Conservation (phyloP, 2,329 filamentous ascomycete genomes). For the Aciculosporium take region DNA sequence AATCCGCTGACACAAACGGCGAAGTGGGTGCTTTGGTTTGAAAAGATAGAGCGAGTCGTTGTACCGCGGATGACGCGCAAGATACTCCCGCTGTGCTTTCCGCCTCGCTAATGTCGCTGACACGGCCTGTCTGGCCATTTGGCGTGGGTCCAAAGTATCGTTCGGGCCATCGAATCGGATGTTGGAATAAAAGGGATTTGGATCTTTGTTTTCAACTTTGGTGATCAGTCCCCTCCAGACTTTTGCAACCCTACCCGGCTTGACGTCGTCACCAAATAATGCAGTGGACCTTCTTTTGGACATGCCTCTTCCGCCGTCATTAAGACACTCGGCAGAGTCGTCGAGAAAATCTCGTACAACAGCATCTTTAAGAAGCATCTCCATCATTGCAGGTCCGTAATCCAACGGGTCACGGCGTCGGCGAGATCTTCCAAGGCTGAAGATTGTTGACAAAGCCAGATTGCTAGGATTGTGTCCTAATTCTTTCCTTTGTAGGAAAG, state of each 20-base stretch:
- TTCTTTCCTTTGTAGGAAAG: constrained; percentile 85
- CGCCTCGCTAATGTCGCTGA: constrained; percentile 70
- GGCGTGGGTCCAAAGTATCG: constrained; percentile 67
- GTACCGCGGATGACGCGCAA: constrained; percentile 74
- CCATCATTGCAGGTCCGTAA: constrained; percentile 80
- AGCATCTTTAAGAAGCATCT: constrained; percentile 92
- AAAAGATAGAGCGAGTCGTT: constrained; percentile 90
- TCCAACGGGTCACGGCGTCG: constrained; percentile 70
- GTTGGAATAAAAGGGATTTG: constrained; percentile 89
- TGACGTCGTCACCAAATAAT: constrained; percentile 27
- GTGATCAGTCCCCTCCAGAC: constrained; percentile 47
- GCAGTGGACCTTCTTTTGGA: constrained; percentile 20
- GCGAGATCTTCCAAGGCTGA: constrained; percentile 45
- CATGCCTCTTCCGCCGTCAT: constrained; percentile 16
- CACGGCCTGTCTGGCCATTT: constrained; percentile 83
- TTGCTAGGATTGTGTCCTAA: constrained; percentile 59
- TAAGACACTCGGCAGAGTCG: constrained; percentile 32
- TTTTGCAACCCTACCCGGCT: constrained; percentile 44
- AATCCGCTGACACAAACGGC: constrained; percentile 71
- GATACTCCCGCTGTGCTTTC: constrained; percentile 78
- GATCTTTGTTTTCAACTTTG: constrained; percentile 51
- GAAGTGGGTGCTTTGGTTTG: constrained; percentile 59
- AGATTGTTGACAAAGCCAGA: constrained; percentile 59
- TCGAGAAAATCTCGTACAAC: constrained; percentile 92
- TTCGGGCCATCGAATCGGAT: constrained; percentile 54